These are phyloP conservation scores for Priceomyces fermenticarens DNA, from an alignment of 805 yeast genomes.

Conservation along the genomic window DNA sequence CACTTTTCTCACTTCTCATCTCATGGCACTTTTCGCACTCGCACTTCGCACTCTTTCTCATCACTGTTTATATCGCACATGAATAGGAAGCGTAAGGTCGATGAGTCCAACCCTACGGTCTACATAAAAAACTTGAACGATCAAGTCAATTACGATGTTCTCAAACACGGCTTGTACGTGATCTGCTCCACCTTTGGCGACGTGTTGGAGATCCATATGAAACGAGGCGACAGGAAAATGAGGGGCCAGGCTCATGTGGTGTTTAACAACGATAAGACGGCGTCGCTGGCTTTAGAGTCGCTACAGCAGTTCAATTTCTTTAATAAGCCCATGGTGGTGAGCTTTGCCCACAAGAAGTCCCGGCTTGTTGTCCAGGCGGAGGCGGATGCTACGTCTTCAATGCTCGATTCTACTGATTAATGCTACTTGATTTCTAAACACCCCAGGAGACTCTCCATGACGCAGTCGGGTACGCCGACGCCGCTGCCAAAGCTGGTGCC, in stretches of 20 bases:
- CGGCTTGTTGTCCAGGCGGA: constrained; percentile 14
- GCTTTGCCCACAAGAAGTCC: constrained; percentile 30
- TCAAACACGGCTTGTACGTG: constrained; percentile 55
- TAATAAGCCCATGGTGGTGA: constrained; percentile 47
- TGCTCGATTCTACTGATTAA: too few species aligned
- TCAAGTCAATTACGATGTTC: constrained; percentile 40
- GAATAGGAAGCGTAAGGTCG: constrained; percentile 1
- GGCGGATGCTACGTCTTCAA: too few species aligned
- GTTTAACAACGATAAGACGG: constrained; percentile 46
- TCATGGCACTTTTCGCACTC: too few species aligned
- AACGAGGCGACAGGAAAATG: constrained; percentile 34
- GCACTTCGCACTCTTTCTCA: too few species aligned
- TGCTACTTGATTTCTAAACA: constrained; percentile 34
- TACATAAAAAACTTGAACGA: constrained; percentile 62
- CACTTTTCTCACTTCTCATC: too few species aligned
- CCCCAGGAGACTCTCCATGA: constrained; percentile 56
- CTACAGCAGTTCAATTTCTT: constrained; percentile 50
- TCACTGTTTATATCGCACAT: too few species aligned
- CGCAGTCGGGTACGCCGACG: constrained; percentile 88
- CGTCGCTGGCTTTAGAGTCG: constrained; percentile 48
- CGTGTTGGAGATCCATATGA: constrained; percentile 48
- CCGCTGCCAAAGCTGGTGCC: constrained; percentile 80
- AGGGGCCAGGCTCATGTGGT: constrained; percentile 70
- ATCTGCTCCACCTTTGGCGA: constrained; percentile 66
- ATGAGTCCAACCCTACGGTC: constrained; percentile 42